These are phyloP conservation scores for Russula vinacea DNA, from an alignment of 768 basidiomycete genomes.

Conservation along the genomic window DNA sequence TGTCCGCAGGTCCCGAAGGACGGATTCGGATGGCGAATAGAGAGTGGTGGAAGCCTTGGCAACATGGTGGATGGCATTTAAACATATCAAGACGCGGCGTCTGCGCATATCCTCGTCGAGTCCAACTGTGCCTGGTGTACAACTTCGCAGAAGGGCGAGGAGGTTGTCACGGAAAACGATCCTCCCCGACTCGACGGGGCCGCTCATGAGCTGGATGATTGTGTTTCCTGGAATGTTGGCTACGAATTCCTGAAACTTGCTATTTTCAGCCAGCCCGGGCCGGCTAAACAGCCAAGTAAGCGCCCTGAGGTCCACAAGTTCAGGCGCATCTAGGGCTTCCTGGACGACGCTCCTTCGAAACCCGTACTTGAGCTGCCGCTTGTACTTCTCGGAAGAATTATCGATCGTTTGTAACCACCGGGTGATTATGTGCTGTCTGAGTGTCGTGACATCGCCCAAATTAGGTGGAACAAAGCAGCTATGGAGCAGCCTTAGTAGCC, in stretches of 20 bases:
- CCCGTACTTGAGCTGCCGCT: constrained; percentile 5
- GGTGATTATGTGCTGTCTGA: background rate
- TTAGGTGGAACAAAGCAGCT: constrained; percentile 7
- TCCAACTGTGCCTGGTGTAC: constrained; percentile 1
- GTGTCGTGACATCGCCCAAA: background rate
- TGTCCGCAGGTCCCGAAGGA: constrained; percentile 16
- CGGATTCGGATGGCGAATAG: background rate
- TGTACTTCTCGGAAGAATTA: background rate
- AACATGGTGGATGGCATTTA: constrained; percentile 11
- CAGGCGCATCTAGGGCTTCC: constrained; percentile 2
- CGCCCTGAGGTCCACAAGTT: constrained; percentile 1
- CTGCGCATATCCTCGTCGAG: constrained; percentile 9
- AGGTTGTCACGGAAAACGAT: constrained; percentile 13
- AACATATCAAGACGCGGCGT: constrained; percentile 9
- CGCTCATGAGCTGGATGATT: constrained; percentile 10
- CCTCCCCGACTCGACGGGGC: constrained; percentile 1
- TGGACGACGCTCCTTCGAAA: constrained; percentile 2
- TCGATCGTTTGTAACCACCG: background rate
- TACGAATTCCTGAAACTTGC: constrained; percentile 11
- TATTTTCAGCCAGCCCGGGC: constrained; percentile 9
- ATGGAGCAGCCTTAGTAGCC: constrained; percentile 11
- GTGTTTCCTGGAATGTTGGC: constrained; percentile 4
- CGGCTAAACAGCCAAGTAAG: constrained; percentile 9
- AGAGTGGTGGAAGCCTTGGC: background rate
- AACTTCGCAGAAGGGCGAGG: constrained; percentile 18